These are phyloP conservation scores for Debaryomycetaceae sp. DNA, from an alignment of 1,139 yeast genomes.

Conservation along the genomic window DNA sequence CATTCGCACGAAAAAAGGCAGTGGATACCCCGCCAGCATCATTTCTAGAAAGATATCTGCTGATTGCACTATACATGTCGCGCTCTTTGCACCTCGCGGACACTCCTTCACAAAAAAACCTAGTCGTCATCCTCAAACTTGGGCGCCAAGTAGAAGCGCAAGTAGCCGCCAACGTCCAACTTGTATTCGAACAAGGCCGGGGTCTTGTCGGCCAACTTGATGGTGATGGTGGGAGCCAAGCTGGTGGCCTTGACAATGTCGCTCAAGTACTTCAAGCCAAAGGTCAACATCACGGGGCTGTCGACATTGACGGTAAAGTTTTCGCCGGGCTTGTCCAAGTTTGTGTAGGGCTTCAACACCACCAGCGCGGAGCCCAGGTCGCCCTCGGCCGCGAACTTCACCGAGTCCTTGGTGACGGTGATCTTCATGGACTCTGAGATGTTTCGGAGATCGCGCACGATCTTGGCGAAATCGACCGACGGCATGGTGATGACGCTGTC, in stretches of 20 bases:
- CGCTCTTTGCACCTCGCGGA: too few relatives aligned
- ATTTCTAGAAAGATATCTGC: too few relatives aligned
- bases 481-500: conserved; percentile 86
- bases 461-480: conserved; percentile 76
- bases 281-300: conserved; percentile 80
- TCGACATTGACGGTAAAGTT: conserved; percentile 68
- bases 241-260: conserved; percentile 90
- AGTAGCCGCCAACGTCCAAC: conserved; percentile 78
- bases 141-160: conserved; percentile 95
- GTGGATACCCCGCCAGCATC: too few relatives aligned
- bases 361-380: conserved; percentile 86
- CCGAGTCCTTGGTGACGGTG: conserved; percentile 83
- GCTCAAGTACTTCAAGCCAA: conserved; percentile 81
- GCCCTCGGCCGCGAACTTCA: conserved; percentile 85
- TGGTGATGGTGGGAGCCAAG: conserved; percentile 64
- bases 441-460: conserved; percentile 78
- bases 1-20: too few relatives aligned
- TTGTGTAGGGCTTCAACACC: conserved; percentile 74
- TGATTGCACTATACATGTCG: too few relatives aligned
- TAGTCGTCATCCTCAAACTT: too few relatives aligned
- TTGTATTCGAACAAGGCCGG: conserved; percentile 94
- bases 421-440: conserved; percentile 82
- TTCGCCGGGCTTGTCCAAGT: conserved; percentile 70
- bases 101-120: too few relatives aligned
- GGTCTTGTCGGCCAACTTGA: conserved; percentile 80